Conservation (phyloP, 1,284 basidiomycete species). For the Dichomitus squalens region DNA sequence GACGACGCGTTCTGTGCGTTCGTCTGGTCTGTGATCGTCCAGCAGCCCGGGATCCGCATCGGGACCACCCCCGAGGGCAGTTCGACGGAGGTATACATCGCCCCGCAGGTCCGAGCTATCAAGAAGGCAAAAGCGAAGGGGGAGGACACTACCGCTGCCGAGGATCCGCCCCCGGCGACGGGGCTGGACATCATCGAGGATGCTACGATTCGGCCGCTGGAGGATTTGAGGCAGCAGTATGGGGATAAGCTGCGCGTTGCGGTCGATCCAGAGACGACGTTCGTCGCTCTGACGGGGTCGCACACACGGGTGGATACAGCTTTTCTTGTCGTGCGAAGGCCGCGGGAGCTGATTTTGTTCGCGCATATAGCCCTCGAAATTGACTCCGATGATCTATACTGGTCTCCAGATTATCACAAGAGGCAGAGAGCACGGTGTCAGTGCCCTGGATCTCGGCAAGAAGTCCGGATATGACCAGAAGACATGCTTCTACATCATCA, state of each 20-base stretch:
- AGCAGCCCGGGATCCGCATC: slow-evolving; percentile 71
- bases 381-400: slow-evolving; percentile 85
- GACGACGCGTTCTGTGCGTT: slow-evolving; percentile 81
- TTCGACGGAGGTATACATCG: slow-evolving; percentile 70
- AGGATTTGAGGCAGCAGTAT: slow-evolving; percentile 55
- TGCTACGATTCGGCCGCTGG: slow-evolving; percentile 51
- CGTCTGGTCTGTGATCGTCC: slow-evolving; percentile 77
- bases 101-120: slow-evolving; percentile 67
- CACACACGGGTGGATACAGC: slow-evolving; percentile 65
- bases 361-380: slow-evolving; percentile 61
- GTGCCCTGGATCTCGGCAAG: slow-evolving; percentile 77
- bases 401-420: slow-evolving; percentile 85
- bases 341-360: not conserved
- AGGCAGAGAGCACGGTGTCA: slow-evolving; percentile 75
- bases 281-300: slow-evolving; percentile 80
- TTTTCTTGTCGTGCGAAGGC: not conserved
- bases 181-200: slow-evolving; percentile 56
- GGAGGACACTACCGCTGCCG: slow-evolving; percentile 40
- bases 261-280: slow-evolving; percentile 71
- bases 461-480: slow-evolving; percentile 88
- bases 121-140: slow-evolving; percentile 62
- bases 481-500: slow-evolving; percentile 84
- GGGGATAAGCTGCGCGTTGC: slow-evolving; percentile 73
- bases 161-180: slow-evolving; percentile 39
- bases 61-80: slow-evolving; percentile 62